Evolutionary conservation across 805 yeast genomes (phyloP), one percentile per base, ranked within the genome.

Genomic region (Wickerhamiella occidentalis): DNA sequence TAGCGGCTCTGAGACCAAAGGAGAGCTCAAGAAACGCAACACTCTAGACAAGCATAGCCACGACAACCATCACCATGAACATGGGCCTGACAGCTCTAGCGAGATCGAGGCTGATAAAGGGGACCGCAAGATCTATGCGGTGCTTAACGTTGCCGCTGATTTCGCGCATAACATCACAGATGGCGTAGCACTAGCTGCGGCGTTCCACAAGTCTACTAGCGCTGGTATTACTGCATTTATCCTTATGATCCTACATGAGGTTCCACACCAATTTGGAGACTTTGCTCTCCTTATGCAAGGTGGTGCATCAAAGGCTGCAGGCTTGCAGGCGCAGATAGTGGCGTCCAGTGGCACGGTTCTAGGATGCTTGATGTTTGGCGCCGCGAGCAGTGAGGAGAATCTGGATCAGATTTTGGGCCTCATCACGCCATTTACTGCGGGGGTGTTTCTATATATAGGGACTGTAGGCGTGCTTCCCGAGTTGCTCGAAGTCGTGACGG

Each of bases 261-360:
- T 82, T 45, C 92, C 92, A 5, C 92, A 83, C 61, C 86, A 82
- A 59, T 74, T 83, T 53, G 88, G 90, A 44, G 92, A 83, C 59
- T 83, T 79, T 64, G 88, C 87, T 0, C 66, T 83, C 22, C 66
- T 83, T 52, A 73, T 80, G 53, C 78, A 79, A 57, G 80, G 80
- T 19, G 90, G 90, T 0, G 75, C 79, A 55, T 69, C 83, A 18
- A 78, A 78, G 63, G 64, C 76, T 63, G 77, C 77, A 54, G 86
- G 85, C 2, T 70, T 80, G 72, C 71, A 70, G 48, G 77, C 84
- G 0, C 88, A 82, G 63, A 70, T 80, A 48, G 57, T 80, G 29
- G 80, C 87, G 2, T 73, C 73, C 46, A 42, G 77, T 43, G 92
- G 92, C 8, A 77, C 87, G 0, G 63, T 78, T 18, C 64, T 78